phyloP scores from a whole-genome alignment of 2,329 filamentous ascomycete genomes.

The Phyllosticta capitalensis region DNA sequence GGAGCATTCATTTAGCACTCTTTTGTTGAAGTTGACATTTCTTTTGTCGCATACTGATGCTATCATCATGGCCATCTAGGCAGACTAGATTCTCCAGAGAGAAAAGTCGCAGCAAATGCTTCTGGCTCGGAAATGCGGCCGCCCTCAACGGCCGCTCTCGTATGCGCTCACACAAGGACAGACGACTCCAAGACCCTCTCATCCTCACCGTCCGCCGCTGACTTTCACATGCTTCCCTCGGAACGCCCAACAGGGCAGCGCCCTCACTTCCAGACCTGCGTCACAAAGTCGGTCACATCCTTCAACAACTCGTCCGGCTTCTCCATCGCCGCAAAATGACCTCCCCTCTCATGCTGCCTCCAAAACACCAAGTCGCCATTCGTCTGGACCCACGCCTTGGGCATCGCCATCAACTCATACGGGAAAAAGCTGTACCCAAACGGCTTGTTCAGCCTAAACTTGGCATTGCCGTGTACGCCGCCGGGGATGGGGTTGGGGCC shows the following conservation, averaged over 20 bases:
- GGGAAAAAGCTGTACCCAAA: conserved; percentile 37
- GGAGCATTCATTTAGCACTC: no score
- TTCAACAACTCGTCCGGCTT: conserved; percentile 31
- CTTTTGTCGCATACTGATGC: no score
- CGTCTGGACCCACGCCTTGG: conserved; percentile 29
- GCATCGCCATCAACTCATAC: conserved; percentile 31
- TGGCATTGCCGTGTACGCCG: neutral
- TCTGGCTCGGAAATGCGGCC: no score
- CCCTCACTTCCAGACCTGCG: conserved; percentile 21
- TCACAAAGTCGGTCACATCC: conserved; percentile 39
- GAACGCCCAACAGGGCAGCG: neutral
- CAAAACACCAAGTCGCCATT: conserved; percentile 31
- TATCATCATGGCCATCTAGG: no score
- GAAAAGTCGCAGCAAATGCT: no score
- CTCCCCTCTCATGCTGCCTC: conserved; percentile 35
- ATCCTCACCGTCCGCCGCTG: neutral
- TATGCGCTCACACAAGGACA: neutral
- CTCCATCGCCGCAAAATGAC: conserved; percentile 47
- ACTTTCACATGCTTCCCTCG: no score
- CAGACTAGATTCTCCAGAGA: no score
- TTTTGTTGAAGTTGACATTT: no score
- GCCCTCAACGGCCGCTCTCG: neutral
- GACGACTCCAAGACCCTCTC: neutral
- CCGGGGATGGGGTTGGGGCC: conserved; percentile 12
- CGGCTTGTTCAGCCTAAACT: conserved; percentile 24